Percentiles rank a stretch among this genome's conserved stretches.
Conservation (phyloP, 768 basidiomycete species). For the Leccinum variicolor region DNA sequence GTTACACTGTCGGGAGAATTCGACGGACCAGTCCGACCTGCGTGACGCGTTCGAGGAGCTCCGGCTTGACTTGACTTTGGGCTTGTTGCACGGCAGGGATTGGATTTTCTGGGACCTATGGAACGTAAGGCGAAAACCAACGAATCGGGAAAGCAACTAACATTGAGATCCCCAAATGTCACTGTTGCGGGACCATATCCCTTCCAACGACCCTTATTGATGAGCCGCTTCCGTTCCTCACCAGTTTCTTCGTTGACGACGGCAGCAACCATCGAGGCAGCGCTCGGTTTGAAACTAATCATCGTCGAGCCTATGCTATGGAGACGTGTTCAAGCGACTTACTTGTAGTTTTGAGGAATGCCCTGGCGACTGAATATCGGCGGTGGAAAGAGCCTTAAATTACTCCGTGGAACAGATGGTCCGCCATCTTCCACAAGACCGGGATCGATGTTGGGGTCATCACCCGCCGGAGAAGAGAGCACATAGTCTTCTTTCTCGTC, state of each 20-base stretch:
- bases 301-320: not conserved
- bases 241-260: slow-evolving; percentile 72
- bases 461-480: slow-evolving; percentile 26
- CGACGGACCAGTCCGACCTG: slow-evolving; percentile 37
- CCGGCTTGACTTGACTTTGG: slow-evolving; percentile 49
- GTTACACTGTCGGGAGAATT: slow-evolving; percentile 5
- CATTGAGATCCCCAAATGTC: slow-evolving; percentile 55
- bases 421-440: slow-evolving; percentile 25
- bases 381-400: slow-evolving; percentile 78
- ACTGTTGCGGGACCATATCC: slow-evolving; percentile 74
- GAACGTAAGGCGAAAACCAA: slow-evolving; percentile 1
- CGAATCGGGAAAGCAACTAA: slow-evolving; percentile 19
- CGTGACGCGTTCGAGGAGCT: slow-evolving; percentile 51
- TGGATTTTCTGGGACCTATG: slow-evolving; percentile 63
- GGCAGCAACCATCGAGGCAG: slow-evolving; percentile 67
- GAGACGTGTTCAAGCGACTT: slow-evolving; percentile 11
- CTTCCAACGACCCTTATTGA: slow-evolving; percentile 86
- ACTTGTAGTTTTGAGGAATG: slow-evolving; percentile 83
- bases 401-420: slow-evolving; percentile 39
- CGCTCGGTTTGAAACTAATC: slow-evolving; percentile 71
- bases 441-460: slow-evolving; percentile 53
- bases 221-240: slow-evolving; percentile 76
- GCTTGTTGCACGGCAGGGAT: slow-evolving; percentile 61
- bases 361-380: slow-evolving; percentile 84
- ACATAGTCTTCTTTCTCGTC: slow-evolving; percentile 65